These are phyloP conservation scores for Boletus vermiculosoides DNA, from an alignment of 768 basidiomycete species.

Conservation along the genomic window DNA sequence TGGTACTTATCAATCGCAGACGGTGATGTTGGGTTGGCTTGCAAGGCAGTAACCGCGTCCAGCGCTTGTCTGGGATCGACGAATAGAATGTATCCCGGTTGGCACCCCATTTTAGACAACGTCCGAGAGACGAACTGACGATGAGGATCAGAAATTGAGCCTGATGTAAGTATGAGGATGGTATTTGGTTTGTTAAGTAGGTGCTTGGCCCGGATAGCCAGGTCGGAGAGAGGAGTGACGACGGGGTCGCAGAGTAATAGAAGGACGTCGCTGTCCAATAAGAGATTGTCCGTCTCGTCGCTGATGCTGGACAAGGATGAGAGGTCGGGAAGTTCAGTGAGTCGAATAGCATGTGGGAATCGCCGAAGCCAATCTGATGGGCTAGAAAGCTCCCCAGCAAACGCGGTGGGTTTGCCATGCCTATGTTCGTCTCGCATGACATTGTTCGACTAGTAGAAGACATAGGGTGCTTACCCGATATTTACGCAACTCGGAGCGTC, in stretches of 20 bases:
- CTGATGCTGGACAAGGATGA: conserved; percentile 14
- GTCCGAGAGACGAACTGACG: conserved; percentile 19
- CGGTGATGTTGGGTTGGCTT: conserved; percentile 43
- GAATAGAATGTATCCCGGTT: conserved; percentile 39
- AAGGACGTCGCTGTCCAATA: conserved; percentile 55
- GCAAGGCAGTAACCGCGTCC: conserved; percentile 49
- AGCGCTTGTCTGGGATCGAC: conserved; percentile 62
- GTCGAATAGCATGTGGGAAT: conserved; percentile 49
- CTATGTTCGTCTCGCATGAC: conserved; percentile 10
- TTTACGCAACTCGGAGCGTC: conserved; percentile 25
- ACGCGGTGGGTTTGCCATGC: conserved; percentile 23
- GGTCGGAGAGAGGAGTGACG: conserved; percentile 44
- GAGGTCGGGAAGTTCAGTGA: conserved; percentile 40
- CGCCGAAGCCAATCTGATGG: conserved; percentile 56
- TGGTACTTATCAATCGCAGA: conserved; percentile 63
- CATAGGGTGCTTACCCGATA: conserved; percentile 25
- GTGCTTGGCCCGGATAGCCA: conserved; percentile 27
- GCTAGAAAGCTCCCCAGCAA: conserved; percentile 35
- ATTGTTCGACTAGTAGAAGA: not conserved
- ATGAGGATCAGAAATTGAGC: conserved; percentile 19
- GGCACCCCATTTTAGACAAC: conserved; percentile 24
- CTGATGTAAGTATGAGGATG: conserved; percentile 43
- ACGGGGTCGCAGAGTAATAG: conserved; percentile 63
- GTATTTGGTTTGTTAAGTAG: conserved; percentile 40
- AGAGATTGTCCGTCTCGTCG: conserved; percentile 18